phyloP scores from a whole-genome alignment of 768 basidiomycete genomes.

The Mycena maculata region DNA sequence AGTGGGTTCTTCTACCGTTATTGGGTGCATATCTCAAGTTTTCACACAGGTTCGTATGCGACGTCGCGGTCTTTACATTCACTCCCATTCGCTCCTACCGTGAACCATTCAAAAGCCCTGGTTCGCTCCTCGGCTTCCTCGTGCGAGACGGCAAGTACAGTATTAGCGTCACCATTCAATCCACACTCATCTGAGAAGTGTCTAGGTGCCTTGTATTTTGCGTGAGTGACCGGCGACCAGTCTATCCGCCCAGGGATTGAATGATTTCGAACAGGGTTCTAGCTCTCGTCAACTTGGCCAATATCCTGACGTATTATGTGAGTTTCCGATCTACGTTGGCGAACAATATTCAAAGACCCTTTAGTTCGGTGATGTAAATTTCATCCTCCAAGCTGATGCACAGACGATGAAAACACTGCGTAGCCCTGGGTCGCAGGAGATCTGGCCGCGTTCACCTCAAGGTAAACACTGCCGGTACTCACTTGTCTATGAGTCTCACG shows the following conservation, averaged over 20 bases:
- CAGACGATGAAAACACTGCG: too few species aligned
- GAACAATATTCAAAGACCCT: too few species aligned
- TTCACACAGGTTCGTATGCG: constrained; percentile 12
- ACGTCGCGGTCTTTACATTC: constrained; percentile 15
- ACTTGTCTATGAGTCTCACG: constrained; percentile 5
- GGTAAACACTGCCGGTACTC: constrained; percentile 2
- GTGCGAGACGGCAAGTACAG: constrained; percentile 16
- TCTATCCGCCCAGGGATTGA: not conserved
- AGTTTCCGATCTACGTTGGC: constrained; percentile 1
- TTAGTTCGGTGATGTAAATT: constrained; percentile 14
- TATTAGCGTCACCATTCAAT: too few species aligned
- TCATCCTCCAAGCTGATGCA: not conserved
- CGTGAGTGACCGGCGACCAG: constrained; percentile 14
- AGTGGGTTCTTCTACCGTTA: constrained; percentile 2
- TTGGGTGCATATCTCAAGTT: not conserved
- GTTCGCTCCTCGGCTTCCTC: constrained; percentile 7
- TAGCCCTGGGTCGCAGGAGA: constrained; percentile 10
- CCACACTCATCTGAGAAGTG: too few species aligned
- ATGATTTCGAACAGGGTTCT: constrained; percentile 9
- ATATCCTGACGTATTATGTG: constrained; percentile 19
- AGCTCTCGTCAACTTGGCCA: constrained; percentile 16
- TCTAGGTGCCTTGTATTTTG: constrained; percentile 14
- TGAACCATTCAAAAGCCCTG: not conserved
- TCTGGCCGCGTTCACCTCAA: constrained; percentile 17
- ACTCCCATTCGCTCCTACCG: constrained; percentile 9